These are phyloP conservation scores for Trichosporon asahii DNA, from an alignment of 1,284 basidiomycete genomes.

Conservation along the genomic window DNA sequence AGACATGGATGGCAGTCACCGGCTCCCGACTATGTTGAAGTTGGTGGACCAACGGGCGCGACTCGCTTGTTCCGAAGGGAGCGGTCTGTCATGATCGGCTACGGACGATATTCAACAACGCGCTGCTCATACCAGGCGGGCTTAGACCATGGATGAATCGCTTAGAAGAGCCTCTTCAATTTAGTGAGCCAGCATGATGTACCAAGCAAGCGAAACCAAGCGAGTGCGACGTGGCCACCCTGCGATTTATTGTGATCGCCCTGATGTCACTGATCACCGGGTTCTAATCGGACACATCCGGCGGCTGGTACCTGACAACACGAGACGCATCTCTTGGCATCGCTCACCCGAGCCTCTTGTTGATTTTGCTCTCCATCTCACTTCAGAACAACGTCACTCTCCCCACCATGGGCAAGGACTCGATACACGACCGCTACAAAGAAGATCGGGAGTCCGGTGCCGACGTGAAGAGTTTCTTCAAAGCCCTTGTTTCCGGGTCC, in stretches of 20 bases:
- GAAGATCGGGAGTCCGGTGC: conserved; percentile 12
- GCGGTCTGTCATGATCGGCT: no score
- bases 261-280: neutral
- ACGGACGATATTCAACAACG: no score
- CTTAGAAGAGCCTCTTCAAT: no score
- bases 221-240: neutral
- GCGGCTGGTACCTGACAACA: neutral
- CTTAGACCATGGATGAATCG: no score
- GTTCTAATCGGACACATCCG: neutral
- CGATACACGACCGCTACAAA: conserved; percentile 20
- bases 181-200: no score
- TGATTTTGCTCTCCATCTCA: neutral
- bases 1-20: neutral
- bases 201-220: no score
- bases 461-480: conserved; percentile 16
- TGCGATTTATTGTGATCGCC: neutral
- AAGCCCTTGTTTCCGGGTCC: conserved; percentile 10
- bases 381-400: neutral
- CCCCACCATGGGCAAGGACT: conserved; percentile 9
- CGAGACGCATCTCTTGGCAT: neutral
- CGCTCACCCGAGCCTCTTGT: no score
- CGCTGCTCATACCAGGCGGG: no score
- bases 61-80: neutral
- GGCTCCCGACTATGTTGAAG: neutral
- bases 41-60: neutral